Conservation (phyloP, 2,329 filamentous ascomycete genomes). For the Cladosporium sp. region DNA sequence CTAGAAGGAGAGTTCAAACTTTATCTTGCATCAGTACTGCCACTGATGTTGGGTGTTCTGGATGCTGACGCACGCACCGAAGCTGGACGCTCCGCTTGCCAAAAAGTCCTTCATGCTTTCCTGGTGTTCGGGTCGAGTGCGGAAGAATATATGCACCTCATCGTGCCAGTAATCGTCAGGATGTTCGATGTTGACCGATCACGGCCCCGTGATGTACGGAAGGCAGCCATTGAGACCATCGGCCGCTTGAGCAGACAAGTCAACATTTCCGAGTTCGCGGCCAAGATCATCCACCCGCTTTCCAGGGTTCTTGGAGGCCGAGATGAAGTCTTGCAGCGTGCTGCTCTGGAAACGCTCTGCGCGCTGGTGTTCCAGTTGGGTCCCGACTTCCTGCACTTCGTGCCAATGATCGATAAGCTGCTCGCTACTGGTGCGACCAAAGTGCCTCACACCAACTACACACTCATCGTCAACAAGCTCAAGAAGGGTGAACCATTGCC, state of each 20-base stretch:
- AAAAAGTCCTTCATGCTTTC: slow-evolving; percentile 86
- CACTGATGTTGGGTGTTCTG: slow-evolving; percentile 89
- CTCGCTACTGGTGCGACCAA: slow-evolving; percentile 66
- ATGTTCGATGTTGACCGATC: slow-evolving; percentile 74
- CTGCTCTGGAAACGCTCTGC: slow-evolving; percentile 90
- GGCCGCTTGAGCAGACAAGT: slow-evolving; percentile 93
- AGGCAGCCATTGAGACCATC: slow-evolving; percentile 89
- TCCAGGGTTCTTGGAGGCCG: slow-evolving; percentile 74
- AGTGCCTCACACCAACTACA: slow-evolving; percentile 87
- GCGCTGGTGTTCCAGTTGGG: slow-evolving; percentile 94
- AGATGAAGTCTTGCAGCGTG: slow-evolving; percentile 72
- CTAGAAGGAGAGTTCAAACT: slow-evolving; percentile 98
- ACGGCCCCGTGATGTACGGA: slow-evolving; percentile 67
- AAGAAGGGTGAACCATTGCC: slow-evolving; percentile 95
- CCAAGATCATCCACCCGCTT: slow-evolving; percentile 92
- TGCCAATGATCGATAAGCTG: slow-evolving; percentile 86
- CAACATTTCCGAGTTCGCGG: slow-evolving; percentile 94
- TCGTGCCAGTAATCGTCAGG: slow-evolving; percentile 90
- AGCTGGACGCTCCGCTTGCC: slow-evolving; percentile 33
- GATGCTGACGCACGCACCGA: slow-evolving; percentile 87
- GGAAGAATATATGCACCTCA: slow-evolving; percentile 99
- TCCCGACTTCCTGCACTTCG: slow-evolving; percentile 92
- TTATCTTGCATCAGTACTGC: slow-evolving; percentile 83
- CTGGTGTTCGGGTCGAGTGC: slow-evolving; percentile 92
- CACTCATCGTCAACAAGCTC: slow-evolving; percentile 85